Evolutionary conservation across 345 rosid species (phyloP).

Genomic region (Citrus inodora): DNA sequence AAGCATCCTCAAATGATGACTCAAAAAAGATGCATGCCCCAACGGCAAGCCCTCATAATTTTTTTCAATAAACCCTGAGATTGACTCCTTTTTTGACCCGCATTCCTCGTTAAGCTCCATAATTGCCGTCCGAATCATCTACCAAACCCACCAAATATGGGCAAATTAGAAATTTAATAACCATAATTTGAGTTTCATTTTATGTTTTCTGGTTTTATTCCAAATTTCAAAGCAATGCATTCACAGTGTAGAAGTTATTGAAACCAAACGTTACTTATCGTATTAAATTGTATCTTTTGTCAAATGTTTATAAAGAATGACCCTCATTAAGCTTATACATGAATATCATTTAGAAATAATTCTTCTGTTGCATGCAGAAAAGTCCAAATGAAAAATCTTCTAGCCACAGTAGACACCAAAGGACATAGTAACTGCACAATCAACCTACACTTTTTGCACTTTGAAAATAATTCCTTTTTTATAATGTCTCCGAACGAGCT

Average conservation of each 20-base stretch:
- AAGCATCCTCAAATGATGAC: constrained; percentile 38
- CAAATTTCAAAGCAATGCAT: neutral
- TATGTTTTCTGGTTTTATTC: neutral
- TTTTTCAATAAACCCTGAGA: constrained; percentile 20
- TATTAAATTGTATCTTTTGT: too few species aligned
- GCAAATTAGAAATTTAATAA: neutral
- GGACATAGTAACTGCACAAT: neutral
- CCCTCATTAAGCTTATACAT: neutral
- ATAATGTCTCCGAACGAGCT: neutral
- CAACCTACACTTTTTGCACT: neutral
- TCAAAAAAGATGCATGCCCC: constrained; percentile 28
- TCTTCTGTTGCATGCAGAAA: neutral
- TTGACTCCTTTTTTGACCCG: constrained; percentile 24
- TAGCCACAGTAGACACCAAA: neutral
- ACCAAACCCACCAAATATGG: neutral
- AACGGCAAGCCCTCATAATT: constrained; percentile 27
- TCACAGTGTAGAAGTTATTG: neutral
- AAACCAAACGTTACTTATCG: neutral
- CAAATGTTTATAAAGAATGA: neutral
- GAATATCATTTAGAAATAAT: neutral
- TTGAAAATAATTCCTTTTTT: neutral
- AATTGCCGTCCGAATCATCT: constrained; percentile 36
- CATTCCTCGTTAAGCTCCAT: constrained; percentile 17
- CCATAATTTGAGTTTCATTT: neutral
- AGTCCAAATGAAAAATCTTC: neutral